Percentiles rank a stretch among this genome's conserved stretches.
Conservation (phyloP, 225 moss, liverwort and hornwort species). For the Sphagnum contortum region DNA sequence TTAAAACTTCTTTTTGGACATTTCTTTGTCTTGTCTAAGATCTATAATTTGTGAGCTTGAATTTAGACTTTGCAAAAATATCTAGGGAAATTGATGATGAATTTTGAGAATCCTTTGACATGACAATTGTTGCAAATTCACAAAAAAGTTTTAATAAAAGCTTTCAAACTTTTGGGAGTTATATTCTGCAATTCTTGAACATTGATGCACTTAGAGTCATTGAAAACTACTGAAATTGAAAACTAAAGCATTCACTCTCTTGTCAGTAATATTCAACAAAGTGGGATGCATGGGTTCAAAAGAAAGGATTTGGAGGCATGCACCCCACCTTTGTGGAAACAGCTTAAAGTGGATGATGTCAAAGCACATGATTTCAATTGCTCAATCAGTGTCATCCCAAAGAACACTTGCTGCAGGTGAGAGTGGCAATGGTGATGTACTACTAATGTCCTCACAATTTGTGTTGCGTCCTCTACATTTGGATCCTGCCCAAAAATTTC, state of each 20-base stretch:
- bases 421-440: slow-evolving; percentile 75
- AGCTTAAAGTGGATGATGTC: slow-evolving; percentile 84
- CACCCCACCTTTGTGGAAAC: slow-evolving; percentile 64
- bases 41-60: no score
- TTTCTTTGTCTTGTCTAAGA: no score
- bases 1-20: no score
- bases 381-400: slow-evolving; percentile 83
- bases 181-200: no score
- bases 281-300: no score
- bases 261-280: no score
- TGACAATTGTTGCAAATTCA: slow-evolving; percentile 54
- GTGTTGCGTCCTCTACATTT: slow-evolving; percentile 83
- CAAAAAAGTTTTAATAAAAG: not conserved
- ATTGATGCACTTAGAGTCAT: no score
- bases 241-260: no score
- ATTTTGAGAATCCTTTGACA: slow-evolving; percentile 77
- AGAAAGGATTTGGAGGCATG: no score
- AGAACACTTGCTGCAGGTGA: slow-evolving; percentile 67
- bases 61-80: no score
- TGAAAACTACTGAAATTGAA: no score
- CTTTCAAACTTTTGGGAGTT: no score
- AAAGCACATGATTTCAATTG: slow-evolving; percentile 89
- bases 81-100: slow-evolving; percentile 49
- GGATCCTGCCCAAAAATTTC: slow-evolving; percentile 40
- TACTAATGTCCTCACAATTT: slow-evolving; percentile 78